Conservation (phyloP, 768 basidiomycete genomes). For the Auricularia cornea region DNA sequence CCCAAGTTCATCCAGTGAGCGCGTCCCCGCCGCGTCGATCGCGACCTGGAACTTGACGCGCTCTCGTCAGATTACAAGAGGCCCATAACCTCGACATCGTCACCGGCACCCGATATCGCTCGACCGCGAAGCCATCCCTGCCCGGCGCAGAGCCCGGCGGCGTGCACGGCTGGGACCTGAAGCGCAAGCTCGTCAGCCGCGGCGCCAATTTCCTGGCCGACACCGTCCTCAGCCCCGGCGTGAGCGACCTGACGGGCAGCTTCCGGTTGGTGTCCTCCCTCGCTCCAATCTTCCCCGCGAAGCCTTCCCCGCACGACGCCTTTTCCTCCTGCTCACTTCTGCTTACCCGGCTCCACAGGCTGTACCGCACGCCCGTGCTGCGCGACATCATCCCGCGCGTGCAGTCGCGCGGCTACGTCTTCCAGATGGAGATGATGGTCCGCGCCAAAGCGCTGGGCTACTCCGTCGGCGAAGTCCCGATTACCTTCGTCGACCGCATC, state of each 20-base stretch:
- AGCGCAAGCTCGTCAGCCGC: conserved; percentile 76
- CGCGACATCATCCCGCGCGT: conserved; percentile 78
- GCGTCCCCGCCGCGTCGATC: not conserved
- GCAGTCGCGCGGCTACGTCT: conserved; percentile 85
- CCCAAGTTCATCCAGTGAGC: conserved; percentile 78
- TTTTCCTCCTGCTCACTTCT: no score
- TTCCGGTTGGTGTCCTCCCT: conserved; percentile 44
- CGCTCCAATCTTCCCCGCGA: not conserved
- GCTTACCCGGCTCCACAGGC: conserved; percentile 27
- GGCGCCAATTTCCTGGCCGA: conserved; percentile 89
- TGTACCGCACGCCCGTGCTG: conserved; percentile 71
- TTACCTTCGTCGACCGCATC: conserved; percentile 90
- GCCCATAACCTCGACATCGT: conserved; percentile 88
- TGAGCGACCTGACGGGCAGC: conserved; percentile 85
- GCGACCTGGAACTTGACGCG: not conserved
- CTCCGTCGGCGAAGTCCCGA: conserved; percentile 83
- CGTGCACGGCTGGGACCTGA: conserved; percentile 89
- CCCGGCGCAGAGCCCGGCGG: conserved; percentile 65
- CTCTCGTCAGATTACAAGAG: conserved; percentile 58
- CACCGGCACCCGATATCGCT: conserved; percentile 82
- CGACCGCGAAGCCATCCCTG: conserved; percentile 48
- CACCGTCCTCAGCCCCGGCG: conserved; percentile 74
- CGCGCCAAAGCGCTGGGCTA: conserved; percentile 78
- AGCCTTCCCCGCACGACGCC: no score
- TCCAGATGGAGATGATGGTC: conserved; percentile 99